Conservation (phyloP, 495 filamentous ascomycete species). For the Penicillium maclennaniae region DNA sequence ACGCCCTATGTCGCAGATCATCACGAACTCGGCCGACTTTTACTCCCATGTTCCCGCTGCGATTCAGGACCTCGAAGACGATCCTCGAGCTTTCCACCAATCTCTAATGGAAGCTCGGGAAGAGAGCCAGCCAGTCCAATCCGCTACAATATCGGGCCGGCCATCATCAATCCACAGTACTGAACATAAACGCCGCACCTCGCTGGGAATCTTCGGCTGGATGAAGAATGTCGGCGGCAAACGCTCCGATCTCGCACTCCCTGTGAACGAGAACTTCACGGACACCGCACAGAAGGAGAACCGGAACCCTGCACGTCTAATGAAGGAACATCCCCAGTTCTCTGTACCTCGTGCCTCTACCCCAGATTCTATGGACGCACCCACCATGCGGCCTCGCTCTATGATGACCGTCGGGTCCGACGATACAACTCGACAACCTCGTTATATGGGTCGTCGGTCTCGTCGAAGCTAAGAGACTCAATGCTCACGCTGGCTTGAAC, state of each 20-base stretch:
- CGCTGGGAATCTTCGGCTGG: slow-evolving; percentile 42
- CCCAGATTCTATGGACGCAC: slow-evolving; percentile 15
- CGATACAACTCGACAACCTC: slow-evolving; percentile 25
- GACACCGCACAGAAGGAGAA: slow-evolving; percentile 9
- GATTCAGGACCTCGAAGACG: slow-evolving; percentile 5
- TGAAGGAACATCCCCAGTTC: slow-evolving; percentile 6
- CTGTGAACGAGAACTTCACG: slow-evolving; percentile 19
- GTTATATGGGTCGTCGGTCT: slow-evolving; percentile 40
- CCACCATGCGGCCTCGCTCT: slow-evolving; percentile 10
- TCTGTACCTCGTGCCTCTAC: slow-evolving; percentile 4
- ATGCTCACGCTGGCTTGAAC: not conserved
- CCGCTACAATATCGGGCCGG: slow-evolving; percentile 20
- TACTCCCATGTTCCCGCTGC: slow-evolving; percentile 8
- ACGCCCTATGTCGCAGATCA: slow-evolving; percentile 22
- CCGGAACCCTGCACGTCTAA: slow-evolving; percentile 11
- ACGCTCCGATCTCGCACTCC: slow-evolving; percentile 15
- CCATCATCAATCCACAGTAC: slow-evolving; percentile 29
- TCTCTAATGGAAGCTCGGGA: slow-evolving; percentile 26
- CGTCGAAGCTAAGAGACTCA: slow-evolving; percentile 20
- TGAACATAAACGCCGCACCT: slow-evolving; percentile 40
- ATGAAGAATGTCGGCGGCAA: slow-evolving; percentile 39
- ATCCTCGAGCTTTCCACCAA: slow-evolving; percentile 21
- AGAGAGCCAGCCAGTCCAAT: not conserved
- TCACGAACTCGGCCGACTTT: slow-evolving; percentile 11
- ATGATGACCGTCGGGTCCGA: slow-evolving; percentile 20